Evolutionary conservation across 2,329 filamentous ascomycete species (phyloP).

Genomic region (Paraphaeosphaeria sporulosa): DNA sequence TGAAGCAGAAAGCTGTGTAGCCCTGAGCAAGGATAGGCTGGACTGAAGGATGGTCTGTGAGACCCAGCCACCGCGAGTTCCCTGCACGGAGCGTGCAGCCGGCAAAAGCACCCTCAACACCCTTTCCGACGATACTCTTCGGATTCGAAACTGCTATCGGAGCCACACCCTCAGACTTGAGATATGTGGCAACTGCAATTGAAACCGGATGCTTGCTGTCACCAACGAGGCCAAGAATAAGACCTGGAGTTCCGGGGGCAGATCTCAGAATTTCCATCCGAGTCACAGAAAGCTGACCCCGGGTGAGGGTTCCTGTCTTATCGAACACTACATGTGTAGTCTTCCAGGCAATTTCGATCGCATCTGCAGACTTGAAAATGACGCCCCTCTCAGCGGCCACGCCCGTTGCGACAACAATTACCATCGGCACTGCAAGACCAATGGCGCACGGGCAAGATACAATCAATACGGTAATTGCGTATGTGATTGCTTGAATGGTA

Average conservation of each 20-base stretch:
- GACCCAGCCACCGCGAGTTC: conserved; percentile 57
- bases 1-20: conserved; percentile 60
- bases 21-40: conserved; percentile 26
- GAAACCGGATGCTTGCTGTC: conserved; percentile 63
- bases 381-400: conserved; percentile 70
- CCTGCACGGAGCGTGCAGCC: conserved; percentile 51
- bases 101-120: conserved; percentile 51
- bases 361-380: conserved; percentile 72
- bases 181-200: conserved; percentile 53
- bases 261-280: conserved; percentile 28
- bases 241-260: conserved; percentile 10
- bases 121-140: conserved; percentile 52
- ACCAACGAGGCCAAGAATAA: conserved; percentile 51
- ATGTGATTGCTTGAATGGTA: conserved; percentile 70
- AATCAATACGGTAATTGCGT: conserved; percentile 75
- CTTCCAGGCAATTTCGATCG: conserved; percentile 69
- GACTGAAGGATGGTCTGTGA: conserved; percentile 56
- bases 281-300: conserved; percentile 58
- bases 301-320: conserved; percentile 79
- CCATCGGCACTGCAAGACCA: conserved; percentile 79
- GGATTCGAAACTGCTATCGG: conserved; percentile 24
- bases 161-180: conserved; percentile 38
- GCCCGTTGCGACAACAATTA: conserved; percentile 75
- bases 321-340: conserved; percentile 76
- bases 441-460: conserved; percentile 83